Evolutionary conservation across 192 early-diverging fungal species (phyloP).

Genomic region (Bifiguratus adelaidae): DNA sequence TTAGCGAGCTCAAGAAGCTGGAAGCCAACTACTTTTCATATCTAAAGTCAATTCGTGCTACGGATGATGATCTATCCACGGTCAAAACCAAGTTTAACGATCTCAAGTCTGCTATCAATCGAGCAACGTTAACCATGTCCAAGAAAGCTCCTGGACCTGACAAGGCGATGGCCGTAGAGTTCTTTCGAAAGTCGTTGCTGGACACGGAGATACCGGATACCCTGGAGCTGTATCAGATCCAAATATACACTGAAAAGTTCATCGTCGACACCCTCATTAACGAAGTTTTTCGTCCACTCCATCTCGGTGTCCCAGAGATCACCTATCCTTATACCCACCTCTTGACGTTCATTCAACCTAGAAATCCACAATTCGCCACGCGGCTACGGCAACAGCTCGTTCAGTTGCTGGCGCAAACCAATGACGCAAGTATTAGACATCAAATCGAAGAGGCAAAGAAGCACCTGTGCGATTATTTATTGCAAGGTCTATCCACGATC

Average conservation of each 20-base stretch:
- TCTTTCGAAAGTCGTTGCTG: slow-evolving; percentile 13
- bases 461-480: too few relatives aligned
- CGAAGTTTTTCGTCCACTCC: slow-evolving; percentile 26
- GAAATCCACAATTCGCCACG: slow-evolving; percentile 8
- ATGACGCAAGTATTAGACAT: neutral
- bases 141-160: too few relatives aligned
- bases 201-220: slow-evolving; percentile 22
- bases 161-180: slow-evolving; percentile 15
- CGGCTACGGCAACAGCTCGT: slow-evolving; percentile 20
- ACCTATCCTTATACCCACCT: too few relatives aligned
- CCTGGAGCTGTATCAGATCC: slow-evolving; percentile 20
- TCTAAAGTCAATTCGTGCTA: slow-evolving; percentile 27
- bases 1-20: slow-evolving; percentile 9
- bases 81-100: slow-evolving; percentile 20
- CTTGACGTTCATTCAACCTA: too few relatives aligned
- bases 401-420: slow-evolving; percentile 4
- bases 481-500: too few relatives aligned
- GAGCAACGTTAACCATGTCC: slow-evolving; percentile 14
- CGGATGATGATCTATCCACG: slow-evolving; percentile 26
- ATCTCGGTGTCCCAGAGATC: slow-evolving; percentile 24
- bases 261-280: slow-evolving; percentile 36
- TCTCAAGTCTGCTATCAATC: slow-evolving; percentile 23
- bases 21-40: slow-evolving; percentile 13
- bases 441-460: slow-evolving; percentile 1
- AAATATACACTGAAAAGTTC: slow-evolving; percentile 38